Evolutionary conservation across 495 filamentous ascomycete species (phyloP), one percentile per base, ranked within the genome.

Genomic region (Podospora comata): DNA sequence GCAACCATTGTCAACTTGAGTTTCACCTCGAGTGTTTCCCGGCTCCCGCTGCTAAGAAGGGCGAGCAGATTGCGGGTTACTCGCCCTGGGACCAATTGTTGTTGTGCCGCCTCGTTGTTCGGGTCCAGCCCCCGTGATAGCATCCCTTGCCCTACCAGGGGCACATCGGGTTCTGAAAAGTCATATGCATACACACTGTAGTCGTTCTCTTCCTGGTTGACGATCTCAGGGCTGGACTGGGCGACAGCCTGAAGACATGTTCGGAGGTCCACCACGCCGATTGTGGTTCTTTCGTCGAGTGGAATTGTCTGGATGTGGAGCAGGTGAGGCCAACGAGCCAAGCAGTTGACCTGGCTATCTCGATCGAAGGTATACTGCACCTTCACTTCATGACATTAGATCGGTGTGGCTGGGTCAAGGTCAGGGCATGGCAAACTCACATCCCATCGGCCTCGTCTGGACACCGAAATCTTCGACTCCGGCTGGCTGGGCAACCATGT

Each of bases 151-250:
- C 95, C 95, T 13, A 97, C 94, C 66, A 97, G 85, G 60, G 95
- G 95, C 5, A 89, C 91, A 70, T 97, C 93, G 66, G 91, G 90
- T 79, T 99, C 95, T 6, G 95, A 98, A 78, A 93, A 98, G 74
- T 99, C 95, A 79, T 92, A 93, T 23, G 95, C 94, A 79, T 99
- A 99, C 66, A 99, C 89, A 15, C 92, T 97, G 74, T 96, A 98
- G 79, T 99, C 96, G 70, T 89, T 91, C 64, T 93, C 92, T 48
- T 91, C 83, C 68, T 90, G 88, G 55, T 91, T 89, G 63, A 97
- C 85, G 27, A 99, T 81, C 79, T 99, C 95, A 54, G 95, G 95
- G 75, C 93, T 96, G 76, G 78, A 82, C 63, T 81, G 75, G 60
- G 79, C 88, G 70, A 99, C 91, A 44, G 94, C 93, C 75, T 94